Conservation (phyloP, 164 flowering plant species). For the Stephania japonica region DNA sequence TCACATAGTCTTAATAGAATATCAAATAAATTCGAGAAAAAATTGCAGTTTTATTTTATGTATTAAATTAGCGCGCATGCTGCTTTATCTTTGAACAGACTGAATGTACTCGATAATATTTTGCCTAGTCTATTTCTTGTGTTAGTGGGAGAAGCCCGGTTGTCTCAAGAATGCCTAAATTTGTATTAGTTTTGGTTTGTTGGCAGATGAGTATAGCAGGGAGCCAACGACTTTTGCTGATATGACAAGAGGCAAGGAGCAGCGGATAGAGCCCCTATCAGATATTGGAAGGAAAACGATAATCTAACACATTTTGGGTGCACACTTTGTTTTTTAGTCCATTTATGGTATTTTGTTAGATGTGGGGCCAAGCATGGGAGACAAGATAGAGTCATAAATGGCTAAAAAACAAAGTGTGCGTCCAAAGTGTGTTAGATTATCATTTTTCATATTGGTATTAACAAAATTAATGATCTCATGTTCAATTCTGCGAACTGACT, state of each 20-base stretch:
- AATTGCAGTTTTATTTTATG: neutral
- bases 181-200: neutral
- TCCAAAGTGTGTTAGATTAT: too few relatives aligned
- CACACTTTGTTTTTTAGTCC: too few relatives aligned
- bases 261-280: slow-evolving; percentile 62
- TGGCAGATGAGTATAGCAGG: slow-evolving; percentile 70
- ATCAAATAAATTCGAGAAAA: too few relatives aligned
- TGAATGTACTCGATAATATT: neutral
- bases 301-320: too few relatives aligned
- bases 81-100: neutral
- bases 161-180: neutral
- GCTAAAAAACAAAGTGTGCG: too few relatives aligned
- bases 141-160: neutral
- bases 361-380: too few relatives aligned
- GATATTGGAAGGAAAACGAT: too few relatives aligned
- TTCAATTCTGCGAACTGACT: slow-evolving; percentile 21
- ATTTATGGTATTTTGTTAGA: too few relatives aligned
- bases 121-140: neutral
- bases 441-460: too few relatives aligned
- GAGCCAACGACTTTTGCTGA: slow-evolving; percentile 31
- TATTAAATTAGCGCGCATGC: neutral
- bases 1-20: too few relatives aligned
- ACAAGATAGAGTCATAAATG: too few relatives aligned
- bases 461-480: slow-evolving; percentile 53
- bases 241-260: slow-evolving; percentile 40